Conservation (phyloP, 1,284 basidiomycete species). For the Sporisorium reilianum region DNA sequence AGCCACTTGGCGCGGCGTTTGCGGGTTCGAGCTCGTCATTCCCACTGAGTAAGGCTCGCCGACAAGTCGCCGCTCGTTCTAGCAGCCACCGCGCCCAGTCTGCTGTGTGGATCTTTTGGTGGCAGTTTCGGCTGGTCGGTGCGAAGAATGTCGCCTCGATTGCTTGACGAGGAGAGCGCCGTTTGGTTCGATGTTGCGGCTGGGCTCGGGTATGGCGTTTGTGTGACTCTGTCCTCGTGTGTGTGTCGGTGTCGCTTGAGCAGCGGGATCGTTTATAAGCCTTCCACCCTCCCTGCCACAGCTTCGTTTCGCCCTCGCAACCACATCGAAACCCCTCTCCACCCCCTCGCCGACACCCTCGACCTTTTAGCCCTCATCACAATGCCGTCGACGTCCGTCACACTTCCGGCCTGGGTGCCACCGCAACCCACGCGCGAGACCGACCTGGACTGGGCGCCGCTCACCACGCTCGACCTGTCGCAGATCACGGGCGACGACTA, state of each 20-base stretch:
- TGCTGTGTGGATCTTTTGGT: too few species aligned
- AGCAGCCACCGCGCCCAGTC: background rate
- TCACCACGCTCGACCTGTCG: constrained; percentile 64
- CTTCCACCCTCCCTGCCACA: background rate
- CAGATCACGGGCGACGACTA: constrained; percentile 59
- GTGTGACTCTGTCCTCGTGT: background rate
- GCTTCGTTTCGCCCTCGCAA: background rate
- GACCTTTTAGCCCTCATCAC: background rate
- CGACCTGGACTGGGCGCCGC: constrained; percentile 67
- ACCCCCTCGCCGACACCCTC: background rate
- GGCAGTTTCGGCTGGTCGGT: background rate
- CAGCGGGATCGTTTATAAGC: constrained; percentile 4
- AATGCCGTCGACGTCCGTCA: constrained; percentile 14
- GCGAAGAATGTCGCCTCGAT: background rate
- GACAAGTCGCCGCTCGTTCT: constrained; percentile 10
- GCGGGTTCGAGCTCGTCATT: constrained; percentile 5
- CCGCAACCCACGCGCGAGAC: constrained; percentile 54
- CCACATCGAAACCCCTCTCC: background rate
- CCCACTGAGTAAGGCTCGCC: background rate
- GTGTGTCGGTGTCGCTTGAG: background rate
- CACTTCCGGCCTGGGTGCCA: constrained; percentile 59
- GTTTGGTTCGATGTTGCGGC: background rate
- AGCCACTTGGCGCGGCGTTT: background rate
- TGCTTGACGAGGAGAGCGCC: background rate
- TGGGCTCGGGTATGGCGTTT: background rate